Base-by-base conservation (phyloP, 768 basidiomycete species). In the Tylopilus balloui region DNA sequence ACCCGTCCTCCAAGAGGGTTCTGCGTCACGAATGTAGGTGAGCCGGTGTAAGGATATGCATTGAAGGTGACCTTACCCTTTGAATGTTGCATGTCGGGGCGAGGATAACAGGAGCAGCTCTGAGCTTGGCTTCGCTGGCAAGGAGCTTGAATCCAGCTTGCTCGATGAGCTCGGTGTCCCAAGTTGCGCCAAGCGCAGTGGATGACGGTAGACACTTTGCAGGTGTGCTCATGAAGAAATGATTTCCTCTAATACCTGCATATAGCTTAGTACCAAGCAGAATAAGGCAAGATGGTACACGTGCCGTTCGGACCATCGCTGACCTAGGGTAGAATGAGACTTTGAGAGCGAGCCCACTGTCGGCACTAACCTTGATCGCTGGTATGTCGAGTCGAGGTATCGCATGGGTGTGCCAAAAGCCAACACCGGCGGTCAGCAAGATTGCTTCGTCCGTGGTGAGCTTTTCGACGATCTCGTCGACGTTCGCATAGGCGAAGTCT, bases 1-100 rank as follows among this genome's bases (percentile, higher is more conserved):
- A 83, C 83, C 44, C 83, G 73, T 24, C 86, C 86, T 10, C 86
- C 86, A 10, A 87, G 77, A 20, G 86, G 86, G 58, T 74, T 85
- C 82, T 84, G 48, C 5, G 38, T 51, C 2, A 15, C 27, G 15
- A 23, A 27, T 21, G 8, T 37, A n/a, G 2, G 8, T 52, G 24
- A 52, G 32, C 17, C 11, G 7, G 15, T 17, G 23, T 1, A 46
- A 6, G 37, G 12, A 46, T 11, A n/a, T 23, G 8, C 17, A 28
- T 11, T 42, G 36, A 42, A 56, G 24, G 63, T 69, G 43, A 17
- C 6, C 42, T 53, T 63, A 80, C 86, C 27, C 90, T 78, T 66
- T 90, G 89, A 42, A 88, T 89, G 62, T 92, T 92, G 62, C 85
- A 86, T 0, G 89, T 92, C 0, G 89, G 90, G 1, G 83, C 90